These are phyloP conservation scores for Naumovozyma baii DNA, from an alignment of 805 yeast genomes.

Conservation along the genomic window DNA sequence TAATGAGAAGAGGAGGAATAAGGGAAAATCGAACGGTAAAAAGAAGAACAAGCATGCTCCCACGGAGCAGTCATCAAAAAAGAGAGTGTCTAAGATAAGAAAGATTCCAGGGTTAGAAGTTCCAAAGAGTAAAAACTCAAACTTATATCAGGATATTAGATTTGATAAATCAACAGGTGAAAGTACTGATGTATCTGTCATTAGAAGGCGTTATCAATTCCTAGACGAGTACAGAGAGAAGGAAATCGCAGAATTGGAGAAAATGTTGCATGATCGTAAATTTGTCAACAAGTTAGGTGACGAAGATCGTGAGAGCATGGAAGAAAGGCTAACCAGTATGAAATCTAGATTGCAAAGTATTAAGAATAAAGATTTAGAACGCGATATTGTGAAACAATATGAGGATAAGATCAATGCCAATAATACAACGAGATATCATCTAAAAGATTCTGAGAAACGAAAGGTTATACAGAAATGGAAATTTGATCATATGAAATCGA, in stretches of 20 bases:
- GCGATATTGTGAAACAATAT: slow-evolving; percentile 51
- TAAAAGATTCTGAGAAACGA: slow-evolving; percentile 62
- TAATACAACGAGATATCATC: slow-evolving; percentile 43
- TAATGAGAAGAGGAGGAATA: slow-evolving; percentile 15
- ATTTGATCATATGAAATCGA: slow-evolving; percentile 61
- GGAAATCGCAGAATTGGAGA: slow-evolving; percentile 56
- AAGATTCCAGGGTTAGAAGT: slow-evolving; percentile 59
- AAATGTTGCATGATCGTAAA: slow-evolving; percentile 44
- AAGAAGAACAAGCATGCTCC: slow-evolving; percentile 74
- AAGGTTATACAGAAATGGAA: slow-evolving; percentile 69
- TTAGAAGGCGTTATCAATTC: slow-evolving; percentile 73
- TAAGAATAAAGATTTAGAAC: slow-evolving; percentile 66
- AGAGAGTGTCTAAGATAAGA: slow-evolving; percentile 58
- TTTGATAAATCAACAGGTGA: slow-evolving; percentile 87
- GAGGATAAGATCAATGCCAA: slow-evolving; percentile 45
- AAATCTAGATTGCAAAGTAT: slow-evolving; percentile 58
- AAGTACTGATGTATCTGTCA: slow-evolving; percentile 57
- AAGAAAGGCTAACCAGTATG: slow-evolving; percentile 50
- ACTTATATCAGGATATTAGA: slow-evolving; percentile 68
- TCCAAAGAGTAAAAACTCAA: slow-evolving; percentile 29
- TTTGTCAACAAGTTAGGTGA: slow-evolving; percentile 34
- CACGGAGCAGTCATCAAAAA: slow-evolving; percentile 63
- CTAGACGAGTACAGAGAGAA: slow-evolving; percentile 73
- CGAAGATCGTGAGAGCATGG: slow-evolving; percentile 43
- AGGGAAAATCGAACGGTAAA: background rate